Percentiles rank a stretch among this genome's conserved stretches.
phyloP scores from a whole-genome alignment of 805 yeast genomes.

The Teunomyces atbi region DNA sequence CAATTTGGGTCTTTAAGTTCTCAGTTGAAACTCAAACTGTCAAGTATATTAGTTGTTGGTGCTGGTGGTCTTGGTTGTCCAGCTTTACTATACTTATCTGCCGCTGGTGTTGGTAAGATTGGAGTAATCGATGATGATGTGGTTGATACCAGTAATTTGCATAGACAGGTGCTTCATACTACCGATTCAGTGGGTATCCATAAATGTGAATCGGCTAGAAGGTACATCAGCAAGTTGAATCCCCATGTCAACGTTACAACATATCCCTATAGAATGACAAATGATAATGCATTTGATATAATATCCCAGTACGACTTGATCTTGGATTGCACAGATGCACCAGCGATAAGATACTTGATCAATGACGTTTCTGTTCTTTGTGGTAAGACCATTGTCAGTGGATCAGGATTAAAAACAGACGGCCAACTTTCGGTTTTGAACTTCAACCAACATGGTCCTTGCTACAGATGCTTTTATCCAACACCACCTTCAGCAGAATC shows the following conservation, averaged over 20 bases:
- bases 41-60: slow-evolving; percentile 77
- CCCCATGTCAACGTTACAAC: slow-evolving; percentile 61
- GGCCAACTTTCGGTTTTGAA: slow-evolving; percentile 85
- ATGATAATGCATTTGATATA: slow-evolving; percentile 61
- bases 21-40: slow-evolving; percentile 56
- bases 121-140: slow-evolving; percentile 87
- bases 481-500: slow-evolving; percentile 82
- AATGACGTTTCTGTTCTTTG: slow-evolving; percentile 77
- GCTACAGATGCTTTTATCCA: slow-evolving; percentile 93
- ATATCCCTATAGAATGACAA: slow-evolving; percentile 49
- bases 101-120: slow-evolving; percentile 81
- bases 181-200: slow-evolving; percentile 61
- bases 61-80: slow-evolving; percentile 98
- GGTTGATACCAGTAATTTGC: slow-evolving; percentile 84
- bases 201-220: slow-evolving; percentile 79
- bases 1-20: slow-evolving; percentile 52
- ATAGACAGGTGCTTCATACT: slow-evolving; percentile 83
- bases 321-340: slow-evolving; percentile 94
- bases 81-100: slow-evolving; percentile 76
- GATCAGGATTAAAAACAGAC: slow-evolving; percentile 86
- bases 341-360: slow-evolving; percentile 79
- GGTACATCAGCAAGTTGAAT: slow-evolving; percentile 53
- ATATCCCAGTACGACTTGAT: slow-evolving; percentile 69
- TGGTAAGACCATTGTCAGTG: slow-evolving; percentile 77
- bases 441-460: slow-evolving; percentile 69